Conservation (phyloP, 2,329 filamentous ascomycete genomes). For the Thielaviopsis punctulata region DNA sequence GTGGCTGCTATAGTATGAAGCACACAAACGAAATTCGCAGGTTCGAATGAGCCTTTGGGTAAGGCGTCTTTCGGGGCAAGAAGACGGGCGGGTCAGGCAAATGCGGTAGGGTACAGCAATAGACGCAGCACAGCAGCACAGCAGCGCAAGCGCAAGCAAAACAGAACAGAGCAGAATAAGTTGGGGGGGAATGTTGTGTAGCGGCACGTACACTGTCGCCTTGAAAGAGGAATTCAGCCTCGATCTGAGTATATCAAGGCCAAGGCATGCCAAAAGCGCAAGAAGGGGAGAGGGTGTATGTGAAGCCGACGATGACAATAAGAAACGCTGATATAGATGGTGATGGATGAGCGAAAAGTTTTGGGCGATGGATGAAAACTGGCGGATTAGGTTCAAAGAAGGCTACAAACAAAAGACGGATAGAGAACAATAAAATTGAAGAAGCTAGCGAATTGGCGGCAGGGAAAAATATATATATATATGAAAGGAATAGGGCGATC, state of each 20-base stretch:
- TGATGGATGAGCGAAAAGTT: no score
- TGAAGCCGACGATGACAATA: background rate
- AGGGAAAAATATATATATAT: no score
- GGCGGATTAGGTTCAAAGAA: background rate
- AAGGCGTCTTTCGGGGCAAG: no score
- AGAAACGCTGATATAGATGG: background rate
- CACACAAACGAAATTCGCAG: no score
- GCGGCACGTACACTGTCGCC: background rate
- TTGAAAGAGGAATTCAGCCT: constrained; percentile 4
- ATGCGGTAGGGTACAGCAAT: background rate
- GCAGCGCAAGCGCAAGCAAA: background rate
- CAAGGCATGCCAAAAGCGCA: background rate
- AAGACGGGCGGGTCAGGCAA: background rate
- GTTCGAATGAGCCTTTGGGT: no score
- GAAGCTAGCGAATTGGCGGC: no score
- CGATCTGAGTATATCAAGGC: background rate
- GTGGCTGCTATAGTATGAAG: no score
- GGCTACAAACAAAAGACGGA: background rate
- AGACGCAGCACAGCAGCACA: background rate
- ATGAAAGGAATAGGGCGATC: no score
- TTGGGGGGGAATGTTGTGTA: background rate
- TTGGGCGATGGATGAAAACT: constrained; percentile 4
- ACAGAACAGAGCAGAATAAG: background rate
- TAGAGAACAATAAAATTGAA: background rate
- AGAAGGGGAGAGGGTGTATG: background rate